Conservation (phyloP, 2,329 filamentous ascomycete species). For the Xylaria sp. region DNA sequence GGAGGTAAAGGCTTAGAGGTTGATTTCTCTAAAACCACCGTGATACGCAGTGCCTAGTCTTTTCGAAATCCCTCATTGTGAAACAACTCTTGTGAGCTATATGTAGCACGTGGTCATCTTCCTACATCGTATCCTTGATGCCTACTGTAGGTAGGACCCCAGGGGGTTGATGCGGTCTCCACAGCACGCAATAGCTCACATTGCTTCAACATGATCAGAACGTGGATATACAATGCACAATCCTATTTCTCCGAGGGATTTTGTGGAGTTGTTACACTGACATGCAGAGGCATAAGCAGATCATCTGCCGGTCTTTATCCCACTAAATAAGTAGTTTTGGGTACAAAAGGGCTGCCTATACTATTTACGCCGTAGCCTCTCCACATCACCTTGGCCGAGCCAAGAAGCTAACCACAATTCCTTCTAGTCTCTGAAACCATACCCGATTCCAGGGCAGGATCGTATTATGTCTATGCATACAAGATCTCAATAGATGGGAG, state of each 20-base stretch:
- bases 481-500: not conserved
- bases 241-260: conserved; percentile 20
- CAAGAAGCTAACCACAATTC: conserved; percentile 11
- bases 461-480: not conserved
- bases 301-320: conserved; percentile 17
- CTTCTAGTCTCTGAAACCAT: conserved; percentile 17
- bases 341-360: conserved; percentile 1
- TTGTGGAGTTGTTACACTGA: conserved; percentile 19
- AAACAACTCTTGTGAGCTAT: not conserved
- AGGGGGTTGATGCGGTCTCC: not conserved
- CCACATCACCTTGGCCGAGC: conserved; percentile 13
- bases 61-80: not conserved
- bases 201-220: not conserved
- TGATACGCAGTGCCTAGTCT: not conserved
- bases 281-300: conserved; percentile 7
- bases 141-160: not conserved
- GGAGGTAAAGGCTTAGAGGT: not conserved
- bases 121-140: not conserved
- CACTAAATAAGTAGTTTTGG: conserved; percentile 10
- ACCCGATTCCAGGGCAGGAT: not conserved
- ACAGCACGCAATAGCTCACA: not conserved
- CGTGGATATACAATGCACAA: not conserved
- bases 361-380: conserved; percentile 14
- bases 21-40: conserved; percentile 6
- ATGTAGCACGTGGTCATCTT: not conserved